Base-by-base conservation (phyloP, 2,329 filamentous ascomycete species). In the Diaporthe sp. region DNA sequence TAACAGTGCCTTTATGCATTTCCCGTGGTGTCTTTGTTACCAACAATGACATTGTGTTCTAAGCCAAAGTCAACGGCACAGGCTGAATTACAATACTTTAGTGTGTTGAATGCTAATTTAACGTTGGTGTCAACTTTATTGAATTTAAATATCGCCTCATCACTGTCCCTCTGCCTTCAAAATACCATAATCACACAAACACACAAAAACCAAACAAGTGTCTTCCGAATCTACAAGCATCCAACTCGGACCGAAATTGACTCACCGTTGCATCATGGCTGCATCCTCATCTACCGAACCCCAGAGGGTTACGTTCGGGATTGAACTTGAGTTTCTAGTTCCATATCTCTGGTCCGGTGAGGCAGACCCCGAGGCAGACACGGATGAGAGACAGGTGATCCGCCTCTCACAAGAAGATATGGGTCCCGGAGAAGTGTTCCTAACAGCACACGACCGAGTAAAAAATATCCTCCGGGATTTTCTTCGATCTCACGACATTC, bases 61-160 rank as follows among this genome's bases (percentile, higher is more conserved):
- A 34, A 22, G 13, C 13, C 55, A 34, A 58, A 58, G 55, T 17
- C 7, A 57, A 9, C 1, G 3, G 15, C n/a, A 31, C 28, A 10
- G 15, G 13, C 3, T 0, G 10, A 6, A 37, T 25, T 13, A 42
- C 10, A 25, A 39, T 39, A 22, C 5, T 12, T 60, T 60, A 12
- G 7, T 34, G 6, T 57, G 8, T 19, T 2, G 7, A 57, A 31
- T n/a, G 31, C 15, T 22, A 57, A 17, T 6, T 8, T 1, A 28
- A 57, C 2, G 9, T 57, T 0, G 6, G 6, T 49, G 7, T 19
- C 17, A 34, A 17, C 28, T 10, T 4, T 31, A 0, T 8, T 12
- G 28, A 5, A 1, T 57, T 34, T 57, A 57, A 57, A 19, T 19
- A 19, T 34, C 13, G 0, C 17, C 1, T 3, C 19, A 22, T 34